Conservation (phyloP, 441 rosid species). For the Pelargonium fulgidum region DNA sequence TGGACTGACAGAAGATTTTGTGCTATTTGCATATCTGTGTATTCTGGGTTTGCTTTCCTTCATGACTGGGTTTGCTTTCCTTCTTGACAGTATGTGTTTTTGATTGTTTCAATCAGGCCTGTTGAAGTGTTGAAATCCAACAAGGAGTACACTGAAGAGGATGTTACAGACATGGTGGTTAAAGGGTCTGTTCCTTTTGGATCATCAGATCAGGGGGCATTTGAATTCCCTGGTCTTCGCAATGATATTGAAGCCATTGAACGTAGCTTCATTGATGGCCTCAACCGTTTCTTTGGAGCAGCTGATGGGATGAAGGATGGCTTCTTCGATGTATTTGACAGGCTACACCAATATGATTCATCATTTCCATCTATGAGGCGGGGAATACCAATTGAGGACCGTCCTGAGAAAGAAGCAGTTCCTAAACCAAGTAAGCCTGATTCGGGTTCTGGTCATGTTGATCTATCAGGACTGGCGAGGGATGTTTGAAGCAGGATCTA, state of each 20-base stretch:
- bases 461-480: constrained; percentile 61
- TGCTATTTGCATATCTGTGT: not conserved
- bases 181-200: constrained; percentile 28
- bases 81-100: not conserved
- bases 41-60: not conserved
- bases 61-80: not conserved
- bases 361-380: constrained; percentile 29
- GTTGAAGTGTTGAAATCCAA: constrained; percentile 54
- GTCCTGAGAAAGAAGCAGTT: constrained; percentile 26
- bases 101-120: constrained; percentile 41
- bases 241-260: constrained; percentile 58
- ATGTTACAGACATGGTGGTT: constrained; percentile 44
- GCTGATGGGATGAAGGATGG: constrained; percentile 62
- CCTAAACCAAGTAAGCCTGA: constrained; percentile 25
- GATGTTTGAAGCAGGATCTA: constrained; percentile 48
- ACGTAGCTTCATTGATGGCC: constrained; percentile 45
- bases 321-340: constrained; percentile 44
- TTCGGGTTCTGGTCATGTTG: constrained; percentile 31
- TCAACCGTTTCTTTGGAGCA: constrained; percentile 50
- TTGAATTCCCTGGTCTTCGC: constrained; percentile 66
- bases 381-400: constrained; percentile 45
- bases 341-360: constrained; percentile 23
- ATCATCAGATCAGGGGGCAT: constrained; percentile 36
- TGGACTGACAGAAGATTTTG: not conserved
- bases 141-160: constrained; percentile 75